phyloP scores from a whole-genome alignment of 2,329 filamentous ascomycete genomes.

The Nothopassalora personata region DNA sequence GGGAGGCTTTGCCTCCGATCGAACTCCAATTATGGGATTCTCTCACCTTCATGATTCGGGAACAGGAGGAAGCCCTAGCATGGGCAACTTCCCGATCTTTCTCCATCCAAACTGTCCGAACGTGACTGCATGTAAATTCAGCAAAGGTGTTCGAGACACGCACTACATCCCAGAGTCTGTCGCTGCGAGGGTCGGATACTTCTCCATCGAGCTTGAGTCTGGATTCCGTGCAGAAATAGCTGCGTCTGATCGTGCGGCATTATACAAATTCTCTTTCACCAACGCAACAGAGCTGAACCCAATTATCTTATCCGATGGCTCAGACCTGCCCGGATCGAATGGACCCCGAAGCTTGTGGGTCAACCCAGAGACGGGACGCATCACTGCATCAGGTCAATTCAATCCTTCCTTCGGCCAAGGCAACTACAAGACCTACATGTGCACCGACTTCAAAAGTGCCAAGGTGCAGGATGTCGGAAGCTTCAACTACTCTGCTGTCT shows the following conservation, averaged over 20 bases:
- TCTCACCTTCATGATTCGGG: constrained; percentile 47
- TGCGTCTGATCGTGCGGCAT: constrained; percentile 50
- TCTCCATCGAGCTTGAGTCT: constrained; percentile 51
- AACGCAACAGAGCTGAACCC: constrained; percentile 39
- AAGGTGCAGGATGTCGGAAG: constrained; percentile 51
- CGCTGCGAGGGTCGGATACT: constrained; percentile 55
- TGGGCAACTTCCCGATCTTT: constrained; percentile 70
- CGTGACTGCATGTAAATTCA: constrained; percentile 41
- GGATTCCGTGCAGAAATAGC: constrained; percentile 57
- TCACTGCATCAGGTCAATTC: constrained; percentile 55
- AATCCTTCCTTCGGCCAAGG: constrained; percentile 58
- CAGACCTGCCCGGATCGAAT: constrained; percentile 51
- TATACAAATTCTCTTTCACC: constrained; percentile 56
- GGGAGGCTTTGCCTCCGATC: constrained; percentile 47
- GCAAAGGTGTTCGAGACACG: constrained; percentile 47
- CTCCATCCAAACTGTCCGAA: constrained; percentile 56
- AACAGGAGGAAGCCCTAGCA: constrained; percentile 50
- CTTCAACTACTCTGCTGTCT: constrained; percentile 46
- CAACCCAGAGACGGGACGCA: constrained; percentile 47
- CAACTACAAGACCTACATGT: constrained; percentile 53
- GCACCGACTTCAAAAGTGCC: constrained; percentile 52
- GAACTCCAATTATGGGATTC: constrained; percentile 39
- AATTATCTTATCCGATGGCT: constrained; percentile 53
- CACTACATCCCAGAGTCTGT: constrained; percentile 47
- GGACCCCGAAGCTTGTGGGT: constrained; percentile 48